Evolutionary conservation across 1,284 basidiomycete species (phyloP), one percentile per base, ranked within the genome.

Genomic region (Gymnopus androsaceus): DNA sequence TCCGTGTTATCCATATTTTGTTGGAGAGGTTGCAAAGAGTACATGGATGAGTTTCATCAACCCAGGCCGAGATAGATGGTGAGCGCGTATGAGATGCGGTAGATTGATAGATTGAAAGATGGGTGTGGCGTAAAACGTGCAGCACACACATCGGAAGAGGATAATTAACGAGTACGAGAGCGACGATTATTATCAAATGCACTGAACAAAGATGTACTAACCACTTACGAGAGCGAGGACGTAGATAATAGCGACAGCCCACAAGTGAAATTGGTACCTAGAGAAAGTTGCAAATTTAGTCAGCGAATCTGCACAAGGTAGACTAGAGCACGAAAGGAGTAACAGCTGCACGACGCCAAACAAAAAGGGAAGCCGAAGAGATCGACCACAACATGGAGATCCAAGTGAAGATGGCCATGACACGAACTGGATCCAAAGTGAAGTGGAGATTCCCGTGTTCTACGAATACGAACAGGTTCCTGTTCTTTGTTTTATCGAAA

Each of bases 241-340:
- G 64, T 87, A 88, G 11, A 88, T 67, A 37, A 78, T 59, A 4
- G 83, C 84, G 12, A 87, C 83, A 0, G 75, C 67, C 85, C 85
- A 88, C 42, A 88, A 69, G 63, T 88, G 86, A 31, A 84, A 73
- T 2, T 81, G 82, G 62, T 87, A 87, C 42, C 84, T 85, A 59
- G 54, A 21, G n/a, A n/a, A n/a, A n/a, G n/a, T n/a, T 31, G 14
- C 28, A 55, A 21, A 27, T 23, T 34, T 4, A 27, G 12, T 42
- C 23, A 27, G 41, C 25, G 28, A 11, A 2, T 25, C 6, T 25
- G 14, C 1, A 5, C 11, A 15, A 38, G 15, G 36, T 38, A 28
- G n/a, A 34, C 14, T 12, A 48, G 11, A 23, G 36, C 27, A 19
- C 7, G 34, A 17, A 25, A 21, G 34, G 46, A 12, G 36, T 27